A percentile compares a stretch with the other conserved stretches of the same genome.
Conservation (phyloP, 345 rosid genomes). For the Dovyalis caffra region DNA sequence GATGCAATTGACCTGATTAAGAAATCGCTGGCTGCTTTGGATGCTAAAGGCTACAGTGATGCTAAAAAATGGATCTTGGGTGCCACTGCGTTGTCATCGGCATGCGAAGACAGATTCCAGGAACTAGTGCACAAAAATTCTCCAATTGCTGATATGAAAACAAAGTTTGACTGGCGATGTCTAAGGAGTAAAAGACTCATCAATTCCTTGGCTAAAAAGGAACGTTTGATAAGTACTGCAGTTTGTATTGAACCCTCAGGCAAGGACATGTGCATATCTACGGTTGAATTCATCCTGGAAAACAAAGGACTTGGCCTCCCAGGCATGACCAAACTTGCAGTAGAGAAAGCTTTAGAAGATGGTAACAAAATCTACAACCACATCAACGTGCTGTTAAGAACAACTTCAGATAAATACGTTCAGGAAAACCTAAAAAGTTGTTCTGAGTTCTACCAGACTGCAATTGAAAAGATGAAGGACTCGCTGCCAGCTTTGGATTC, state of each 20-base stretch:
- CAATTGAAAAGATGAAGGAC: neutral
- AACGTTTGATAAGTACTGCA: neutral
- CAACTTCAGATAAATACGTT: neutral
- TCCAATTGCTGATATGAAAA: neutral
- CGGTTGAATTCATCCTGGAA: neutral
- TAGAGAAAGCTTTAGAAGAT: neutral
- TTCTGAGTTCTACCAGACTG: neutral
- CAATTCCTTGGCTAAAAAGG: neutral
- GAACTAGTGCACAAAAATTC: neutral
- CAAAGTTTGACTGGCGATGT: neutral
- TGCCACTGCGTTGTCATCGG: no score
- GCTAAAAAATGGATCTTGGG: no score
- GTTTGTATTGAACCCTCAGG: neutral
- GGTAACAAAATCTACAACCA: neutral
- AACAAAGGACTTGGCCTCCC: neutral
- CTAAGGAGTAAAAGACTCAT: neutral
- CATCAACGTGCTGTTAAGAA: neutral
- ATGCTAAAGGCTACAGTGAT: no score
- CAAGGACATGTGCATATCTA: neutral
- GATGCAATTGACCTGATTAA: neutral
- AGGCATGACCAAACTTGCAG: neutral
- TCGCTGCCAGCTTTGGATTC: neutral
- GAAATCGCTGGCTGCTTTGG: neutral
- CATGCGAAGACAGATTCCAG: neutral
- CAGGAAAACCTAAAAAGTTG: no score